A percentile compares a stretch with the other conserved stretches of the same genome.
These are phyloP conservation scores for Eucalyptus leucophloia DNA, from an alignment of 345 rosid species.

Conservation along the genomic window DNA sequence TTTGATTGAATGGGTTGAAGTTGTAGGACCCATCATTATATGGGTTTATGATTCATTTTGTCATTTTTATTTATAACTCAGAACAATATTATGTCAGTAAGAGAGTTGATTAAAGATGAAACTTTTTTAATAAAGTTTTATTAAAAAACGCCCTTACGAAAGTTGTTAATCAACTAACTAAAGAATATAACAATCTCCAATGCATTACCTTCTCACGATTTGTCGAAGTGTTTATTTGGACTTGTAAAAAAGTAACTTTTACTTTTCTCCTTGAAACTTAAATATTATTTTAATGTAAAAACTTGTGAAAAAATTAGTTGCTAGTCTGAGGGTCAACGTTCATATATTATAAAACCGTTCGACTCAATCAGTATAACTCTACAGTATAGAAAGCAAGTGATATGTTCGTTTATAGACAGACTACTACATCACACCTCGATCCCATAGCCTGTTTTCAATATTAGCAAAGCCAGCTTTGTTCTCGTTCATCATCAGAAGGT, in stretches of 20 bases:
- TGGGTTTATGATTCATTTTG: neutral
- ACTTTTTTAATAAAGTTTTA: neutral
- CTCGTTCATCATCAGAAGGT: neutral
- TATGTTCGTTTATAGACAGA: neutral
- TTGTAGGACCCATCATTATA: neutral
- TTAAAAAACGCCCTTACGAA: neutral
- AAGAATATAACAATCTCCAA: neutral
- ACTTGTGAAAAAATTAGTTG: neutral
- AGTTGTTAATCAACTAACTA: neutral
- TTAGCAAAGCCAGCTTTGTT: neutral
- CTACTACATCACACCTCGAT: neutral
- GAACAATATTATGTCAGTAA: neutral
- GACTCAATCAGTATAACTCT: neutral
- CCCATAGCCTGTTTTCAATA: neutral
- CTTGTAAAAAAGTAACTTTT: neutral
- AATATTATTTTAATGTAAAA: neutral
- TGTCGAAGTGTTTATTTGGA: too few species aligned
- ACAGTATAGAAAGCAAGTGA: neutral
- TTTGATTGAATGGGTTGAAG: neutral
- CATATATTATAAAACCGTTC: too few species aligned
- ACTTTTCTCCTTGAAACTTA: neutral
- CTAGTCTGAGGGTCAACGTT: neutral
- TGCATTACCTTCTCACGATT: neutral
- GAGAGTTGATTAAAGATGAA: neutral
- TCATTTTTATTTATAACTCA: neutral